Conservation (phyloP, 2,329 filamentous ascomycete species). For the Phoma sp. region DNA sequence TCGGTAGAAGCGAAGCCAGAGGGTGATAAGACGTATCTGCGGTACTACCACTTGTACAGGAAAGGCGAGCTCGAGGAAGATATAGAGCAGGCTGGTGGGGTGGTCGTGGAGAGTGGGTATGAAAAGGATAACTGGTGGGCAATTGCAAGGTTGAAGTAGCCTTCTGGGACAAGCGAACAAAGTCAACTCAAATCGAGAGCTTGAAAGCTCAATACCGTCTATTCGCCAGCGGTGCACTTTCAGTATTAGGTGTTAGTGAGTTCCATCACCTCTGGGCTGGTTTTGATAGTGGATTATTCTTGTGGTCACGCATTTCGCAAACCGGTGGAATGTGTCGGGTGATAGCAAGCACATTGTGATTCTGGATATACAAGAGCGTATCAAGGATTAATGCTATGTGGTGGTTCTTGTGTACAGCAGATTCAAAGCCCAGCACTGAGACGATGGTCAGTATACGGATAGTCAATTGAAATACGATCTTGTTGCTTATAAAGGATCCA, state of each 20-base stretch:
- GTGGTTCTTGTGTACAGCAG: too few relatives aligned
- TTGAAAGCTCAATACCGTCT: too few relatives aligned
- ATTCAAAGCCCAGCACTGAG: too few relatives aligned
- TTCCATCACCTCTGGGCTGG: background rate
- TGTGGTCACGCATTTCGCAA: too few relatives aligned
- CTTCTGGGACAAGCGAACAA: background rate
- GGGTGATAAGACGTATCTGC: slow-evolving; percentile 70
- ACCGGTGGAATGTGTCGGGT: too few relatives aligned
- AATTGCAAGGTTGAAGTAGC: slow-evolving; percentile 56
- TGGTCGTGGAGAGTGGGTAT: slow-evolving; percentile 80
- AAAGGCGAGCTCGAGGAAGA: slow-evolving; percentile 87
- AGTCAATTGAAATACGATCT: too few relatives aligned
- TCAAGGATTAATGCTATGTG: too few relatives aligned
- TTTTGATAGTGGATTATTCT: too few relatives aligned
- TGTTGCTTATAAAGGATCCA: too few relatives aligned
- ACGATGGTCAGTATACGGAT: too few relatives aligned
- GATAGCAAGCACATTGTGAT: too few relatives aligned
- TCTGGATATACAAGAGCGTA: too few relatives aligned
- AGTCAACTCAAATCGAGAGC: background rate
- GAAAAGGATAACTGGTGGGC: slow-evolving; percentile 99
- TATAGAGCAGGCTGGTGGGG: slow-evolving; percentile 74
- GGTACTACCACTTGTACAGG: slow-evolving; percentile 93
- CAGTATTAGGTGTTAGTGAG: background rate
- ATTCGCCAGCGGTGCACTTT: background rate
- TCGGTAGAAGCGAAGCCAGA: slow-evolving; percentile 14